A percentile compares a stretch with the other conserved stretches of the same genome.
Conservation (phyloP, 164 flowering plant species). For the Aristolochia contorta region DNA sequence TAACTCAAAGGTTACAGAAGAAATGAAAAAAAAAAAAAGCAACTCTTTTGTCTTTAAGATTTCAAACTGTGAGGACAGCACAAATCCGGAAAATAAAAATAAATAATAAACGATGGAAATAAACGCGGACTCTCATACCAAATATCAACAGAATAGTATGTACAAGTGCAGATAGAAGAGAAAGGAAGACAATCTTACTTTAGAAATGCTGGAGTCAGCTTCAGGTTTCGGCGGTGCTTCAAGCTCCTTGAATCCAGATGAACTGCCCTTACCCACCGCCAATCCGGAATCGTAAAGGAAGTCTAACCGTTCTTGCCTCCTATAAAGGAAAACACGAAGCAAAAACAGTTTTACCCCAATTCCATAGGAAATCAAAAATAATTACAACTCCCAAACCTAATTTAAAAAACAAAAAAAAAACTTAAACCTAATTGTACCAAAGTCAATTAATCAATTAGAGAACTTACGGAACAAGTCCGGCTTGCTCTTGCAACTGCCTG, state of each 20-base stretch:
- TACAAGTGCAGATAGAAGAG: too few species aligned
- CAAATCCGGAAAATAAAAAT: too few species aligned
- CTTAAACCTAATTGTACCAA: background rate
- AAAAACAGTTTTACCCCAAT: background rate
- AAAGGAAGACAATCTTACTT: constrained; percentile 16
- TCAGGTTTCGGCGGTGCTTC: constrained; percentile 32
- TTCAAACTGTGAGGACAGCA: too few species aligned
- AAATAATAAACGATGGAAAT: too few species aligned
- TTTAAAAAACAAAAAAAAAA: background rate
- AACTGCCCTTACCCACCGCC: constrained; percentile 63
- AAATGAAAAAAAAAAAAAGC: too few species aligned
- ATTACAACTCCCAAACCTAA: background rate
- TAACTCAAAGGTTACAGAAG: too few species aligned
- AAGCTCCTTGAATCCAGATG: constrained; percentile 59
- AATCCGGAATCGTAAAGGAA: constrained; percentile 92
- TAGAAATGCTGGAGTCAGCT: constrained; percentile 20
- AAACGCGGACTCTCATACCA: too few species aligned
- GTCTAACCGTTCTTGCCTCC: constrained; percentile 86
- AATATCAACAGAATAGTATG: too few species aligned
- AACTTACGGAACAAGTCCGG: constrained; percentile 79
- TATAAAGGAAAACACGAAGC: constrained; percentile 9
- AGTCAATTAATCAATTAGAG: background rate
- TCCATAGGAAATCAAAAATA: constrained; percentile 5
- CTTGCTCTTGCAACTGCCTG: constrained; percentile 84
- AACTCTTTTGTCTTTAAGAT: too few species aligned